Evolutionary conservation across 73 alveolate genomes (phyloP).

Genomic region (Tetrahymena thermophila): DNA sequence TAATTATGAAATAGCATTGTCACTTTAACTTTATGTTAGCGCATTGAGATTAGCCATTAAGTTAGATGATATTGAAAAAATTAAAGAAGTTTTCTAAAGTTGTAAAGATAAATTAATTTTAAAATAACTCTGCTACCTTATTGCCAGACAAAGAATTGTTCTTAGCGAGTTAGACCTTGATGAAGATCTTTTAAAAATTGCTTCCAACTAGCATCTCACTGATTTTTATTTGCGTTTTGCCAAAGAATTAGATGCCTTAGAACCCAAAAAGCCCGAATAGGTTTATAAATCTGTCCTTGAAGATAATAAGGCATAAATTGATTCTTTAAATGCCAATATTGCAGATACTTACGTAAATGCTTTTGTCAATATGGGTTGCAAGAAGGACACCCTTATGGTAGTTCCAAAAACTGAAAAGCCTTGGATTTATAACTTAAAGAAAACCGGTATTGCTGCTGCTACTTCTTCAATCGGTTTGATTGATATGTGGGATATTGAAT

Average conservation of each 20-base stretch:
- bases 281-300: constrained; percentile 97
- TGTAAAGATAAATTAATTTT: constrained; percentile 58
- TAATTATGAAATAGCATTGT: constrained; percentile 64
- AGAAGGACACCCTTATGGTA: constrained; percentile 84
- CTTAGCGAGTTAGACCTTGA: constrained; percentile 55
- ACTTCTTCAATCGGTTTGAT: constrained; percentile 57
- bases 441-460: constrained; percentile 74
- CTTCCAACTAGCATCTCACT: constrained; percentile 75
- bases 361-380: constrained; percentile 97
- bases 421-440: constrained; percentile 89
- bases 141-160: constrained; percentile 83
- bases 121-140: constrained; percentile 80
- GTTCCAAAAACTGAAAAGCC: constrained; percentile 50
- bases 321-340: constrained; percentile 76
- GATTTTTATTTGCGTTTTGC: constrained; percentile 83
- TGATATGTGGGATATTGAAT: constrained; percentile 84
- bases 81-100: constrained; percentile 70
- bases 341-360: constrained; percentile 95
- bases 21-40: constrained; percentile 74
- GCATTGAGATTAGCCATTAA: constrained; percentile 98
- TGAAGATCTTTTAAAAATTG: constrained; percentile 70
- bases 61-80: constrained; percentile 68
- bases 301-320: constrained; percentile 68
- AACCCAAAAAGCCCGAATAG: constrained; percentile 98
- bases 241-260: constrained; percentile 93